Conservation (phyloP, 2,329 filamentous ascomycete genomes). For the Colletotrichum agaves region DNA sequence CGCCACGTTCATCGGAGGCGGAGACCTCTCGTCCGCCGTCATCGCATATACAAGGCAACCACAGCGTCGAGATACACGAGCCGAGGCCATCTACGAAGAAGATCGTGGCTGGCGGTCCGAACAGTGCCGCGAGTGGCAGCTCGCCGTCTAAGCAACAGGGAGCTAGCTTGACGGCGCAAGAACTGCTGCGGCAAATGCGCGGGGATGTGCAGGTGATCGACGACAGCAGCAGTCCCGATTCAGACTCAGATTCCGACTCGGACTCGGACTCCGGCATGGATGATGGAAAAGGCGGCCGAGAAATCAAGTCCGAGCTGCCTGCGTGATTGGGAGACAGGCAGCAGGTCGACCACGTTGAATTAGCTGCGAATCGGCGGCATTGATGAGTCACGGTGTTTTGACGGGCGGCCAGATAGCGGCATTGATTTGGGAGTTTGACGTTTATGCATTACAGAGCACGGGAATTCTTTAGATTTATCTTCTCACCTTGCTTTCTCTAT, state of each 20-base stretch:
- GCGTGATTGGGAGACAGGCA: background rate
- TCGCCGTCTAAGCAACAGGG: slow-evolving; percentile 36
- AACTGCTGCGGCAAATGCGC: slow-evolving; percentile 5
- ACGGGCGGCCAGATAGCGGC: too few relatives aligned
- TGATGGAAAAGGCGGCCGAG: background rate
- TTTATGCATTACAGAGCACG: background rate
- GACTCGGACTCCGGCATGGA: slow-evolving; percentile 26
- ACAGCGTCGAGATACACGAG: slow-evolving; percentile 7
- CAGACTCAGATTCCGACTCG: slow-evolving; percentile 1
- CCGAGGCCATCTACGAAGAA: slow-evolving; percentile 9
- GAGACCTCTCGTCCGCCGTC: background rate
- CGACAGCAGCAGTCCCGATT: background rate
- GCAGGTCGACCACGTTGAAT: background rate
- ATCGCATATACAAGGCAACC: slow-evolving; percentile 4
- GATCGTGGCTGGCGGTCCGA: background rate
- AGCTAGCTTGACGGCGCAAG: slow-evolving; percentile 41
- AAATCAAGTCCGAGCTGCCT: background rate
- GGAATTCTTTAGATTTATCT: too few relatives aligned
- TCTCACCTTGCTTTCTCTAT: too few relatives aligned
- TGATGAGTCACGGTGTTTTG: too few relatives aligned
- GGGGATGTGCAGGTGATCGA: background rate
- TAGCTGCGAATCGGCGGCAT: background rate
- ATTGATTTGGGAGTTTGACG: background rate
- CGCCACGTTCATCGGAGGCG: background rate
- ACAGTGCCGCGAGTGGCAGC: background rate